Percentiles rank a stretch among this genome's conserved stretches.
These are phyloP conservation scores for Penicillium soppii DNA, from an alignment of 495 filamentous ascomycete species.

Conservation along the genomic window DNA sequence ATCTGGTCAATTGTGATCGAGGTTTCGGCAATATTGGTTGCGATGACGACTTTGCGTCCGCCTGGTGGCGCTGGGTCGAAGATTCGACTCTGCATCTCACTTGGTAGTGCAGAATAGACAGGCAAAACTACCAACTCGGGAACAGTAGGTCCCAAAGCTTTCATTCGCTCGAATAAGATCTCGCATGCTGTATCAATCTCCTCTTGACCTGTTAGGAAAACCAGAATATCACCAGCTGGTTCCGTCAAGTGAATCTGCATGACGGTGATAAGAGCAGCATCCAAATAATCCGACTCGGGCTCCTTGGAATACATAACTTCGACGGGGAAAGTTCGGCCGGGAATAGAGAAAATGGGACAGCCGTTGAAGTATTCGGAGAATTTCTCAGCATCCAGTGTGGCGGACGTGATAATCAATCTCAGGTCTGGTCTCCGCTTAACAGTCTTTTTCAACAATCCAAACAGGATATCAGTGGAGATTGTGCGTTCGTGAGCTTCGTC, in stretches of 20 bases:
- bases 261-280: constrained; percentile 90
- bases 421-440: constrained; percentile 82
- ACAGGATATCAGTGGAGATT: constrained; percentile 93
- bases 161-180: constrained; percentile 93
- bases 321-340: constrained; percentile 90
- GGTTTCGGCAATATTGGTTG: constrained; percentile 98
- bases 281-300: constrained; percentile 93
- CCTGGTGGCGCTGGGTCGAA: constrained; percentile 92
- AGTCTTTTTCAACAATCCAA: constrained; percentile 92
- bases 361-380: constrained; percentile 94
- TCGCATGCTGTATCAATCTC: constrained; percentile 97
- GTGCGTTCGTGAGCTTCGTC: constrained; percentile 98
- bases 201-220: constrained; percentile 96
- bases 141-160: constrained; percentile 84
- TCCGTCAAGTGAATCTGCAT: constrained; percentile 98
- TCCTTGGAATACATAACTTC: constrained; percentile 93
- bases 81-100: constrained; percentile 90
- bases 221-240: constrained; percentile 83
- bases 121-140: constrained; percentile 92
- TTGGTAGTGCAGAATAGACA: constrained; percentile 89
- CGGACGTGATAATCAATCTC: constrained; percentile 92
- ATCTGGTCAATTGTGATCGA: constrained; percentile 97
- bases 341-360: constrained; percentile 94
- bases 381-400: constrained; percentile 95
- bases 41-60: constrained; percentile 92